Percentiles rank a stretch among this genome's conserved stretches.
Conservation (phyloP, 495 filamentous ascomycete species). For the Sordaria brevicollis region DNA sequence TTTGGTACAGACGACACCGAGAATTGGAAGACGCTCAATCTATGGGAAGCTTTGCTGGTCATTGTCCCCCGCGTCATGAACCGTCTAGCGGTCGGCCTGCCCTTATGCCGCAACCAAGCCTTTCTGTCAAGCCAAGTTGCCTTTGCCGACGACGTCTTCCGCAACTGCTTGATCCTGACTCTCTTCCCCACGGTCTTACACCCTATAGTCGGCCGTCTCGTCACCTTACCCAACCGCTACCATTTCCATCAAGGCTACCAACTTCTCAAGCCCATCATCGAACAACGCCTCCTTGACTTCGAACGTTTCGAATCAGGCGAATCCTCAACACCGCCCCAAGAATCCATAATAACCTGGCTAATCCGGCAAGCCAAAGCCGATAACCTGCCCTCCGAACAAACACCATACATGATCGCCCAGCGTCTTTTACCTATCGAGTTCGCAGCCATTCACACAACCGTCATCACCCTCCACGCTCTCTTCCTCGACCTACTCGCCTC, state of each 20-base stretch:
- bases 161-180: slow-evolving; percentile 24
- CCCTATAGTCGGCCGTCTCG: slow-evolving; percentile 20
- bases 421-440: slow-evolving; percentile 33
- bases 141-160: slow-evolving; percentile 23
- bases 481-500: slow-evolving; percentile 33
- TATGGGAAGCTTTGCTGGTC: slow-evolving; percentile 24
- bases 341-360: slow-evolving; percentile 27
- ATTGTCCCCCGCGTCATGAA: slow-evolving; percentile 24
- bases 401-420: slow-evolving; percentile 15
- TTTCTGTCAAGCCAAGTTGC: slow-evolving; percentile 20
- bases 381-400: slow-evolving; percentile 10
- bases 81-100: slow-evolving; percentile 19
- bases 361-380: slow-evolving; percentile 25
- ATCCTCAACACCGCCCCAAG: slow-evolving; percentile 5
- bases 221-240: slow-evolving; percentile 18
- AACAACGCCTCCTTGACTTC: slow-evolving; percentile 20
- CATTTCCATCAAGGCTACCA: slow-evolving; percentile 17
- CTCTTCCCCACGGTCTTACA: slow-evolving; percentile 25
- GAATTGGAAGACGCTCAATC: slow-evolving; percentile 21
- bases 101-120: slow-evolving; percentile 15
- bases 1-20: slow-evolving; percentile 22
- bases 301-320: slow-evolving; percentile 10
- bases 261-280: slow-evolving; percentile 15
- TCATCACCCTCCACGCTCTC: slow-evolving; percentile 30
- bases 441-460: slow-evolving; percentile 38